Base-by-base conservation (phyloP, 352 stramenopile genomes). In the Pythium guiyangense region DNA sequence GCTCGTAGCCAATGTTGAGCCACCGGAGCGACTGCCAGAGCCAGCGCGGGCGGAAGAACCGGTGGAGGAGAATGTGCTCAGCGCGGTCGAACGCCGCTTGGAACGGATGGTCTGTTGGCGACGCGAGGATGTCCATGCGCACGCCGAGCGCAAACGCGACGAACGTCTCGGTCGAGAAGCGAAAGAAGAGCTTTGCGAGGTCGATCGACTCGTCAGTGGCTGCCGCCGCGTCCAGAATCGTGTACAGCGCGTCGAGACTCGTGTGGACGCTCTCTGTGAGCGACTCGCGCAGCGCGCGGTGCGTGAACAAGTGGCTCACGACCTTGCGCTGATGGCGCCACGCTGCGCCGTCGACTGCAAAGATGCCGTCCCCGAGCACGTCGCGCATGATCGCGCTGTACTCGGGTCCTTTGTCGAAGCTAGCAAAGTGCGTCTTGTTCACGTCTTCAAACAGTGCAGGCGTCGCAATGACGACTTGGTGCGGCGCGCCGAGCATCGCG, bases 151-250 rank as follows among this genome's bases (percentile, higher is more conserved):
- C 78, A 31, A 86, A 74, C 26, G 81, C 59, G 2, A 67, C 54
- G 49, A 88, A 81, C 17, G 64, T 60, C 11, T 84, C 69, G n/a
- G 82, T 74, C 27, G 71, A 78, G 56, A 86, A 84, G 25, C 60
- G 53, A 29, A 73, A 74, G 6, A 84, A 57, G 4, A 80, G 42
- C 47, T 67, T 31, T 37, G 67, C 64, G 15, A 85, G 12, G 49
- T 88, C 67, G n/a, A 80, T 15, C 0, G 37, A 12, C 6, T 69
- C 49, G 1, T 25, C 8, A 15, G 18, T 42, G 0, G 62, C 40
- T 26, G 40, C 45, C 0, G 61, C 52, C 25, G 39, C 47, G 31
- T 71, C 27, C 0, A 84, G 54, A 6, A 77, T 66, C 5, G 17
- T 17, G 22, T 65, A 56, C 14, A 79, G 20, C 20, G 34, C 55